Evolutionary conservation across 1,284 basidiomycete genomes (phyloP).

Genomic region (Marasmius oreades): DNA sequence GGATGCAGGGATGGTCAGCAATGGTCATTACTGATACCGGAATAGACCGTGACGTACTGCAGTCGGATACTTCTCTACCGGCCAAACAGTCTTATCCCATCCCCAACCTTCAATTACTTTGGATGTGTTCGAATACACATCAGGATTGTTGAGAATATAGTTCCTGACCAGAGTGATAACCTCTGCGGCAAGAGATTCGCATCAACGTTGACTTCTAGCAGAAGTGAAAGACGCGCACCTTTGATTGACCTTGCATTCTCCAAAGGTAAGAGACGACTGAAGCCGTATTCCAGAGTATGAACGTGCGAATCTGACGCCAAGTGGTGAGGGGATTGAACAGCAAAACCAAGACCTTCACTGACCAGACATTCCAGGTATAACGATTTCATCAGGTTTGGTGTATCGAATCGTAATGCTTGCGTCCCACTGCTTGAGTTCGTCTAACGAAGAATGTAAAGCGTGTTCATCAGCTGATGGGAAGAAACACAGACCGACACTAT

Average conservation of each 20-base stretch:
- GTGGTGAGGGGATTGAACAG: background rate
- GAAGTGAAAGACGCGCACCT: background rate
- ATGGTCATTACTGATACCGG: background rate
- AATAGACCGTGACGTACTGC: conserved; percentile 2
- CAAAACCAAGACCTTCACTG: background rate
- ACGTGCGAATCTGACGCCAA: background rate
- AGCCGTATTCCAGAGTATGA: conserved; percentile 1
- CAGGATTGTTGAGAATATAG: conserved; percentile 57
- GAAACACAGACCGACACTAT: conserved; percentile 44
- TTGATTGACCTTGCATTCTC: background rate
- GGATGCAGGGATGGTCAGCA: background rate
- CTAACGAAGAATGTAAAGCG: conserved; percentile 28
- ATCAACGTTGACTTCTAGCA: background rate
- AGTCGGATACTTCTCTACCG: background rate
- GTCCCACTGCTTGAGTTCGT: background rate
- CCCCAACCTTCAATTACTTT: conserved; percentile 2
- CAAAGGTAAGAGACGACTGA: background rate
- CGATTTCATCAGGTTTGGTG: background rate
- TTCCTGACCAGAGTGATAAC: conserved; percentile 57
- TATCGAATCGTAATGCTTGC: background rate
- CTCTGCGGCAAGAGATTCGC: conserved; percentile 34
- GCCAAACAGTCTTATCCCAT: conserved; percentile 3
- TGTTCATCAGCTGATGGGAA: background rate
- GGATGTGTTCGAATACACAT: conserved; percentile 46
- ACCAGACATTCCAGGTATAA: background rate